Conservation (phyloP, 163 green algal species). For the Scenedesmus sp. region DNA sequence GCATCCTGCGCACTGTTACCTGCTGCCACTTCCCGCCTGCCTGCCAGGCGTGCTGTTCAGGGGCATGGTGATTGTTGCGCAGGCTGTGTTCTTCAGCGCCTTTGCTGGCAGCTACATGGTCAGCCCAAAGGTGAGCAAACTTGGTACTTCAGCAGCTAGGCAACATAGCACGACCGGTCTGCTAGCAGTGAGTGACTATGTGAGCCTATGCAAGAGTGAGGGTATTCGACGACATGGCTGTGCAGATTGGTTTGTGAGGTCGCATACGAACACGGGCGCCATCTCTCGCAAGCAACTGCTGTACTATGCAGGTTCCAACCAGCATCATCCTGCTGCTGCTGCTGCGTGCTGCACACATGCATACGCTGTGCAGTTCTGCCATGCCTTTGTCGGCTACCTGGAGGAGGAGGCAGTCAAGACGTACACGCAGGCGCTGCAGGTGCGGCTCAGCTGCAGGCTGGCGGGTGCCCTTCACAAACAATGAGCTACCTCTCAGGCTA, state of each 20-base stretch:
- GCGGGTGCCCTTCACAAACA: no score
- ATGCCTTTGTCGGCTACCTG: slow-evolving; percentile 93
- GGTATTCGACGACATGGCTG: no score
- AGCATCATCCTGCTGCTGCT: background rate
- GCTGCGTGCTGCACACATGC: background rate
- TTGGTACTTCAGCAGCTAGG: no score
- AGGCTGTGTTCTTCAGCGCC: slow-evolving; percentile 62
- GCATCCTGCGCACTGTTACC: background rate
- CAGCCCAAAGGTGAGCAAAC: slow-evolving; percentile 67
- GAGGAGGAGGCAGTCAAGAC: slow-evolving; percentile 95
- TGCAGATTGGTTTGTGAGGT: no score
- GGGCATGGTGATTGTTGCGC: slow-evolving; percentile 74
- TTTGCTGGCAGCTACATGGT: slow-evolving; percentile 83
- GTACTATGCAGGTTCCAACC: no score
- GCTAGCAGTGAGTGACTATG: no score
- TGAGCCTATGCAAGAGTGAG: no score
- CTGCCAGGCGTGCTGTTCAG: slow-evolving; percentile 71
- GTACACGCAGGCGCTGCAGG: slow-evolving; percentile 84
- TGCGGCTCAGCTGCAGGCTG: no score
- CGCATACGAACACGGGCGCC: no score
- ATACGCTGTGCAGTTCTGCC: slow-evolving; percentile 67
- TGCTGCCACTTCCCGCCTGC: background rate
- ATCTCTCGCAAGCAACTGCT: no score
- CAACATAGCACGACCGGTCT: no score
- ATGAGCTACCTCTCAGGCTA: no score